Percentiles rank a stretch among this genome's conserved stretches.
Conservation (phyloP, 1,284 basidiomycete genomes). For the Ustanciosporium gigantosporum region DNA sequence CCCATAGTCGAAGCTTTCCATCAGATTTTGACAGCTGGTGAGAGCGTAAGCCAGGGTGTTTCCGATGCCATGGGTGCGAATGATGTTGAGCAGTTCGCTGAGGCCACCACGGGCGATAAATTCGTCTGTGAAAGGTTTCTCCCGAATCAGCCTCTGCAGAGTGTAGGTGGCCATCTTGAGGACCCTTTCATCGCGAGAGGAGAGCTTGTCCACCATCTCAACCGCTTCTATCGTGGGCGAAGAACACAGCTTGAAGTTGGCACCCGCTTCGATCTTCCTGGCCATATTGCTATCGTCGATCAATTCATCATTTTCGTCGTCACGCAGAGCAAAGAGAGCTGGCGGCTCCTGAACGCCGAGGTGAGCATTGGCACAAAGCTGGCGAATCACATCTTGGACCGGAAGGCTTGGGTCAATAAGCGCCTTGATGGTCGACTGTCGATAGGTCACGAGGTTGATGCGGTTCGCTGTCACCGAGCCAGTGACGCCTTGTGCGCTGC, state of each 20-base stretch:
- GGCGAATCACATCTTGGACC: slow-evolving; percentile 53
- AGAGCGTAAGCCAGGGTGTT: slow-evolving; percentile 87
- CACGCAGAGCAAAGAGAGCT: slow-evolving; percentile 79
- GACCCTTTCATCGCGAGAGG: slow-evolving; percentile 68
- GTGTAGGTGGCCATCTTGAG: slow-evolving; percentile 75
- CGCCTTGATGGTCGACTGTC: slow-evolving; percentile 49
- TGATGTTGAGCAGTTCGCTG: slow-evolving; percentile 43
- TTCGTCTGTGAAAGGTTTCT: slow-evolving; percentile 82
- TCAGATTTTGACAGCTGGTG: slow-evolving; percentile 77
- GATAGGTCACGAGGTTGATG: slow-evolving; percentile 52
- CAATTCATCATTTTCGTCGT: slow-evolving; percentile 77
- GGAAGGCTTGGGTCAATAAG: slow-evolving; percentile 48
- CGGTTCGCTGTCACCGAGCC: slow-evolving; percentile 8
- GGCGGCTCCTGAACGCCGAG: slow-evolving; percentile 81
- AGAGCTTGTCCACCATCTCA: slow-evolving; percentile 76
- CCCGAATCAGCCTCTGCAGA: slow-evolving; percentile 83
- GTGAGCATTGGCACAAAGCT: slow-evolving; percentile 63
- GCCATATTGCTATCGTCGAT: slow-evolving; percentile 71
- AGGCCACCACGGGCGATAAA: slow-evolving; percentile 77
- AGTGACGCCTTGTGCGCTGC: no score
- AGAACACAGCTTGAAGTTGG: slow-evolving; percentile 68
- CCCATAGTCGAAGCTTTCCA: slow-evolving; percentile 61
- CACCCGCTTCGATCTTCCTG: slow-evolving; percentile 51
- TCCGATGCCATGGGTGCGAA: slow-evolving; percentile 66
- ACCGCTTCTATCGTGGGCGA: slow-evolving; percentile 79